These are phyloP conservation scores for Madurella fahalii DNA, from an alignment of 2,329 filamentous ascomycete species.

Conservation along the genomic window DNA sequence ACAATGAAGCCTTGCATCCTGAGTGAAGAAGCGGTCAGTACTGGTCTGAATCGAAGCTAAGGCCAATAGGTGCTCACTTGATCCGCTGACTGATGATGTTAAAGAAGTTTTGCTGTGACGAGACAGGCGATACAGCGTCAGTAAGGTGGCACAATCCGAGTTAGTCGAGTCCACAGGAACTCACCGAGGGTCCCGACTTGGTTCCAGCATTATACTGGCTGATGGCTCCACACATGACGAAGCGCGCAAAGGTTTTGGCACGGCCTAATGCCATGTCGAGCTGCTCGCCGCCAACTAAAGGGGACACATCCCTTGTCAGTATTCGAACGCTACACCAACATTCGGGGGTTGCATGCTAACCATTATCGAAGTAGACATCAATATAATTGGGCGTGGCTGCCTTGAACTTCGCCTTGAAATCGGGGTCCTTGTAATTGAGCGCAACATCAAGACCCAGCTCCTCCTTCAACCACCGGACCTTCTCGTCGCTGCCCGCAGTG, in stretches of 20 bases:
- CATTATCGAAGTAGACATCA: slow-evolving; percentile 70
- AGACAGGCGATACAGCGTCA: slow-evolving; percentile 9
- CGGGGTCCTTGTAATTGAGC: slow-evolving; percentile 52
- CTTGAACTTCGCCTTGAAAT: slow-evolving; percentile 49
- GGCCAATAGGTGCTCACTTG: slow-evolving; percentile 36
- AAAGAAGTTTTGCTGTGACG: slow-evolving; percentile 29
- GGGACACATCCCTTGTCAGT: slow-evolving; percentile 25
- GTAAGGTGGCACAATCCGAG: neutral
- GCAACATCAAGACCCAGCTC: slow-evolving; percentile 55
- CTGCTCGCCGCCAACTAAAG: slow-evolving; percentile 62
- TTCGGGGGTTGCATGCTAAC: neutral
- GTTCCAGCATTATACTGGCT: slow-evolving; percentile 61
- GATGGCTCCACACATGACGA: slow-evolving; percentile 69
- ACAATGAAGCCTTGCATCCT: slow-evolving; percentile 69
- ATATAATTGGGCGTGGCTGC: slow-evolving; percentile 51
- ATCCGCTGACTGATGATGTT: slow-evolving; percentile 41
- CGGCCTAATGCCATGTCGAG: slow-evolving; percentile 61
- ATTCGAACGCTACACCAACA: neutral
- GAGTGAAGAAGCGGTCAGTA: neutral
- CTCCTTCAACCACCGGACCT: slow-evolving; percentile 51
- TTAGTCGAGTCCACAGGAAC: neutral
- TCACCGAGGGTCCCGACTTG: slow-evolving; percentile 52
- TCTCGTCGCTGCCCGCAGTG: slow-evolving; percentile 52
- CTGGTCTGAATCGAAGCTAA: slow-evolving; percentile 41
- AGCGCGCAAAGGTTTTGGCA: slow-evolving; percentile 59